Evolutionary conservation across 164 flowering plant genomes (phyloP).

Genomic region (Vitis cinerea): DNA sequence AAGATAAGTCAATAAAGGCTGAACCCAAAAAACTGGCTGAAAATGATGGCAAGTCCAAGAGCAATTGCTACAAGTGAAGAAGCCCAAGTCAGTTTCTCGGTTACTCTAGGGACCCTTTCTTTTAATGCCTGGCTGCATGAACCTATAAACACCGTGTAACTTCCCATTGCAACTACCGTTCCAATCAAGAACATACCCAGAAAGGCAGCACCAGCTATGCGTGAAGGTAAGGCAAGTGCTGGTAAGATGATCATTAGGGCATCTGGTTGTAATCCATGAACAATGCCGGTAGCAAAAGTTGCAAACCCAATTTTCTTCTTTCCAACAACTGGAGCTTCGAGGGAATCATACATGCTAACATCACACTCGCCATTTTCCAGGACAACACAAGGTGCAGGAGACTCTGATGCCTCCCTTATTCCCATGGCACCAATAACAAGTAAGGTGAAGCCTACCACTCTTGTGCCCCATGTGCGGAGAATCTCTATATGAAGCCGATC

Average conservation of each 20-base stretch:
- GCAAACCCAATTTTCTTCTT: conserved; percentile 93
- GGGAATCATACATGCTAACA: conserved; percentile 46
- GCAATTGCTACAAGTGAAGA: conserved; percentile 89
- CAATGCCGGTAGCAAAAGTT: conserved; percentile 95
- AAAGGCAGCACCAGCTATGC: conserved; percentile 92
- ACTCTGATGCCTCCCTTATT: conserved; percentile 80
- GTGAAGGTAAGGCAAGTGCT: conserved; percentile 93
- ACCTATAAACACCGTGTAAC: conserved; percentile 88
- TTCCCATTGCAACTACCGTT: conserved; percentile 92
- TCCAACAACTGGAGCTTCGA: conserved; percentile 37
- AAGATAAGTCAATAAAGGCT: conserved; percentile 55
- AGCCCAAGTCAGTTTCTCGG: conserved; percentile 97
- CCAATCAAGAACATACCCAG: conserved; percentile 86
- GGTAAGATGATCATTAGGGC: conserved; percentile 94
- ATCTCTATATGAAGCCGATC: conserved; percentile 90
- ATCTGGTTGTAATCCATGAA: conserved; percentile 97
- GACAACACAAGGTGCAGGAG: conserved; percentile 70
- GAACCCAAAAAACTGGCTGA: conserved; percentile 87
- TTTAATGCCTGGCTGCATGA: conserved; percentile 91
- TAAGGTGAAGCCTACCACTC: conserved; percentile 88
- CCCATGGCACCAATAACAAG: conserved; percentile 94
- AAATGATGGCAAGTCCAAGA: conserved; percentile 75
- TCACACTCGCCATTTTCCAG: conserved; percentile 81
- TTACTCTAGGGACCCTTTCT: conserved; percentile 83
- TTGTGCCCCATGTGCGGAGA: conserved; percentile 87